Conservation (phyloP, 1,284 basidiomycete species). For the Termitomyces sp. region DNA sequence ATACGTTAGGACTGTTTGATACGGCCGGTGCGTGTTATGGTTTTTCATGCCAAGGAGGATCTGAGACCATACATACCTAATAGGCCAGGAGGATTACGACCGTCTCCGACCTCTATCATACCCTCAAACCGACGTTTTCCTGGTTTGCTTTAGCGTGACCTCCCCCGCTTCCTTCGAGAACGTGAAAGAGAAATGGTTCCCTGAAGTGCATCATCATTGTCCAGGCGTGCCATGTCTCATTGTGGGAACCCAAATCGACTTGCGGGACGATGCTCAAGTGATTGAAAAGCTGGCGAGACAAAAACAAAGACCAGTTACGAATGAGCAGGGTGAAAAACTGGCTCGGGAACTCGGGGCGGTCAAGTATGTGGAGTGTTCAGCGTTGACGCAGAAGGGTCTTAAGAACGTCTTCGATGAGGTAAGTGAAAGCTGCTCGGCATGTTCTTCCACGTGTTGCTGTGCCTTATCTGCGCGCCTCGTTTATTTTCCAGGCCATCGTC, state of each 20-base stretch:
- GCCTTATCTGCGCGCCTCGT: constrained; percentile 10
- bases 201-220: constrained; percentile 99
- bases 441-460: constrained; percentile 8
- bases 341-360: constrained; percentile 95
- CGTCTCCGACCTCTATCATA: constrained; percentile 98
- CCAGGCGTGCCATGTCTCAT: constrained; percentile 99
- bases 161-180: constrained; percentile 99
- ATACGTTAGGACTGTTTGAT: constrained; percentile 97
- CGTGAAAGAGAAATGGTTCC: constrained; percentile 99
- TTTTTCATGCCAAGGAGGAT: background rate
- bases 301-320: constrained; percentile 90
- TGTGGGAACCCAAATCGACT: constrained; percentile 97
- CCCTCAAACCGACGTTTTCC: constrained; percentile 99
- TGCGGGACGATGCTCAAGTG: constrained; percentile 90
- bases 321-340: constrained; percentile 89
- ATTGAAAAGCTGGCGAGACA: constrained; percentile 93
- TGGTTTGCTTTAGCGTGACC: constrained; percentile 99
- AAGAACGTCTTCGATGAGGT: constrained; percentile 99
- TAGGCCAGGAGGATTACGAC: constrained; percentile 99
- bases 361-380: constrained; percentile 99
- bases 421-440: constrained; percentile 28
- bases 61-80: constrained; percentile 12
- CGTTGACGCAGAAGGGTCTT: constrained; percentile 96
- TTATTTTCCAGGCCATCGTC: constrained; percentile 79
- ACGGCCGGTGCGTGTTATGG: constrained; percentile 72